phyloP scores from a whole-genome alignment of 2,329 filamentous ascomycete species.

The Chalara sp. region DNA sequence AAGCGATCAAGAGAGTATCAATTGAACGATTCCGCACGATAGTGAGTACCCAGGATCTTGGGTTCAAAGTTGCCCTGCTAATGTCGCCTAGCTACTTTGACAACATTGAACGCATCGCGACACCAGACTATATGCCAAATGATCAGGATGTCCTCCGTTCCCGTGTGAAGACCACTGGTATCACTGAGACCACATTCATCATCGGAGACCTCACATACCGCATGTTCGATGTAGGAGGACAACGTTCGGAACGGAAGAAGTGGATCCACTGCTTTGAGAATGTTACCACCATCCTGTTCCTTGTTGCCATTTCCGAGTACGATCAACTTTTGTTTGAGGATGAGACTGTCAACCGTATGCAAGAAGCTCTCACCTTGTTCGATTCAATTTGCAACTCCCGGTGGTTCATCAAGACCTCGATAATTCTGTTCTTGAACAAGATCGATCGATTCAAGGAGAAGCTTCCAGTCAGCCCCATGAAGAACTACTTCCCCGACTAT shows the following conservation, averaged over 20 bases:
- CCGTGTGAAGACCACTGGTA: conserved; percentile 86
- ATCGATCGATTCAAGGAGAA: conserved; percentile 87
- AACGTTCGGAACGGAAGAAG: conserved; percentile 70
- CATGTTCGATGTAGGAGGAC: conserved; percentile 78
- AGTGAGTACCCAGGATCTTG: conserved; percentile 52
- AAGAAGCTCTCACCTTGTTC: conserved; percentile 79
- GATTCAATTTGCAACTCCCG: conserved; percentile 83
- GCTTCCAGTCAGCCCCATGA: conserved; percentile 74
- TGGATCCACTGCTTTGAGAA: conserved; percentile 78
- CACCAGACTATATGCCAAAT: conserved; percentile 74
- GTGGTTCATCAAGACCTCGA: conserved; percentile 87
- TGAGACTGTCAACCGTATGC: conserved; percentile 94
- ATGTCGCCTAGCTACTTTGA: conserved; percentile 65
- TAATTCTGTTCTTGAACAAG: conserved; percentile 87
- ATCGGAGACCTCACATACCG: conserved; percentile 89
- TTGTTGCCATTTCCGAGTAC: conserved; percentile 94
- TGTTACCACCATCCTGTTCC: conserved; percentile 81
- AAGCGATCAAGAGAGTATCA: conserved; percentile 83
- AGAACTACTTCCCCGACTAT: conserved; percentile 84
- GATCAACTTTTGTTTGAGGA: conserved; percentile 96
- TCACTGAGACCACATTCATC: conserved; percentile 92
- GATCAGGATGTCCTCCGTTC: conserved; percentile 94
- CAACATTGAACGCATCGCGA: conserved; percentile 69
- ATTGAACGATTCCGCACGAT: conserved; percentile 89
- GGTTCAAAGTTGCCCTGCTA: neutral